Percentiles rank a stretch among this genome's conserved stretches.
Evolutionary conservation across 2,329 filamentous ascomycete genomes (phyloP).

Genomic region (Fusarium nematophilum): DNA sequence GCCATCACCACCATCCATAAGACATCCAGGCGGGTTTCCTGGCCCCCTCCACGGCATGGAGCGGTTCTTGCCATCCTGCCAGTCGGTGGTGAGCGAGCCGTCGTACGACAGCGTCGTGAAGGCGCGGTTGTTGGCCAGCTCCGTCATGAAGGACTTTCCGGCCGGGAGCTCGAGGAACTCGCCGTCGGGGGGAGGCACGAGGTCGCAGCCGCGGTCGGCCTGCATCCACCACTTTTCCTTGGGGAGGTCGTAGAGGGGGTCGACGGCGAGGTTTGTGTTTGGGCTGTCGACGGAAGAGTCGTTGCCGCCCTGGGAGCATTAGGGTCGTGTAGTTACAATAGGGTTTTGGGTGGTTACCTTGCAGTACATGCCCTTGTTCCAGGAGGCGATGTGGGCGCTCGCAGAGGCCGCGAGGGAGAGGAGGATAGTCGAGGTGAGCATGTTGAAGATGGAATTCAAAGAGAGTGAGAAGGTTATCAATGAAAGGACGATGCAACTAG

Average conservation of each 20-base stretch:
- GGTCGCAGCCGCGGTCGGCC: slow-evolving; percentile 58
- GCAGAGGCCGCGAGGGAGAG: slow-evolving; percentile 34
- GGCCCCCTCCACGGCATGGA: slow-evolving; percentile 58
- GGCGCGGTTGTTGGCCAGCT: slow-evolving; percentile 62
- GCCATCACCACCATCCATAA: slow-evolving; percentile 47
- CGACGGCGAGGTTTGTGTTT: slow-evolving; percentile 59
- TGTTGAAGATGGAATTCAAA: slow-evolving; percentile 12
- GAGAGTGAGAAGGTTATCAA: slow-evolving; percentile 3
- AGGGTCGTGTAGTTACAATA: not conserved
- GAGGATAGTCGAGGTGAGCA: slow-evolving; percentile 37
- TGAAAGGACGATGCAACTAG: slow-evolving; percentile 37
- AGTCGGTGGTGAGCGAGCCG: slow-evolving; percentile 52
- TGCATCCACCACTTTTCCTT: slow-evolving; percentile 64
- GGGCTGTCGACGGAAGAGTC: slow-evolving; percentile 48
- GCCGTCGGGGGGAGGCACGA: slow-evolving; percentile 47
- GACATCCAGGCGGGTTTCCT: slow-evolving; percentile 38
- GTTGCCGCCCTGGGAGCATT: slow-evolving; percentile 42
- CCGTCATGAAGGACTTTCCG: slow-evolving; percentile 59
- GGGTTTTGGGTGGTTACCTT: slow-evolving; percentile 23
- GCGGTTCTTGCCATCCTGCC: slow-evolving; percentile 60
- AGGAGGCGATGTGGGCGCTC: slow-evolving; percentile 43
- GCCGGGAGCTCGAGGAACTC: slow-evolving; percentile 59
- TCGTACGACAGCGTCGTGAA: slow-evolving; percentile 59
- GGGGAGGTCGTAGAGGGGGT: slow-evolving; percentile 58
- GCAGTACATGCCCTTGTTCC: slow-evolving; percentile 46